Conservation (phyloP, 257 asterid species). For the Penstemon eatonii region DNA sequence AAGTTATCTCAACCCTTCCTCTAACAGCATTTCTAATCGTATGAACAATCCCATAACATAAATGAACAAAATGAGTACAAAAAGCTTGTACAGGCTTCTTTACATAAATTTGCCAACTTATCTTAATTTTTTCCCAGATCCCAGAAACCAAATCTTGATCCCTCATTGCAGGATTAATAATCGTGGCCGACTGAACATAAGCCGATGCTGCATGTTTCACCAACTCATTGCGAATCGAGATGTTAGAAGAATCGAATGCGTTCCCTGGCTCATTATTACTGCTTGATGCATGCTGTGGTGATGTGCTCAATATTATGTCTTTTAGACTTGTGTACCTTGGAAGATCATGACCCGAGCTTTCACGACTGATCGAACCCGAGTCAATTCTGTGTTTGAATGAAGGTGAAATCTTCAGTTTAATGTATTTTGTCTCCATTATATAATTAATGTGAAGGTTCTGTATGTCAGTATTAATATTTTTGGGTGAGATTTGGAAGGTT, state of each 20-base stretch:
- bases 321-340: constrained; percentile 56
- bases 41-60: constrained; percentile 30
- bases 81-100: constrained; percentile 28
- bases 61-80: constrained; percentile 29
- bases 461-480: background rate
- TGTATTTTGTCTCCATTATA: constrained; percentile 29
- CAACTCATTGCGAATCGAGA: constrained; percentile 53
- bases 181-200: constrained; percentile 58
- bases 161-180: constrained; percentile 16
- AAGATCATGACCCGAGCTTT: constrained; percentile 30
- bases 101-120: constrained; percentile 28
- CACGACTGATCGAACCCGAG: constrained; percentile 17
- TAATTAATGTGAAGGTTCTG: too few relatives aligned
- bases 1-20: background rate
- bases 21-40: constrained; percentile 33
- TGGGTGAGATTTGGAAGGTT: constrained; percentile 22
- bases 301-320: constrained; percentile 39
- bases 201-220: constrained; percentile 76
- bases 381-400: constrained; percentile 36
- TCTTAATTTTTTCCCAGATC: constrained; percentile 36
- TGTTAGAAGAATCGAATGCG: constrained; percentile 33
- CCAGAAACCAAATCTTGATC: constrained; percentile 31
- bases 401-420: constrained; percentile 30
- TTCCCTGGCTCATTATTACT: constrained; percentile 14
- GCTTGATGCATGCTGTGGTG: constrained; percentile 27